A percentile compares a stretch with the other conserved stretches of the same genome.
phyloP scores from a whole-genome alignment of 108 stramenopile species.

The Stephanodiscus minutulus region DNA sequence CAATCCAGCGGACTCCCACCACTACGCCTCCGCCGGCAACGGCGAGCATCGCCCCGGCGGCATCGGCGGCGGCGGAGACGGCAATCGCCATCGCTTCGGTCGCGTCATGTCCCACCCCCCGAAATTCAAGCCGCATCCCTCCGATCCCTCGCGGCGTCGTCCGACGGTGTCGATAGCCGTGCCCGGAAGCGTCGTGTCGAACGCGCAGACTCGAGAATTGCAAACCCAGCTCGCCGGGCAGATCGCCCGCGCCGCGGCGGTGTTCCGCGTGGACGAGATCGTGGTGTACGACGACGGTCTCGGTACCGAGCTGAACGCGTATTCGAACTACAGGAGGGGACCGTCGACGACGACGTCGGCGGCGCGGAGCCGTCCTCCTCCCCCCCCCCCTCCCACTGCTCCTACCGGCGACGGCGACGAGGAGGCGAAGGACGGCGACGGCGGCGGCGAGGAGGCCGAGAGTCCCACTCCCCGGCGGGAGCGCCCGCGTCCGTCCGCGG shows the following conservation, averaged over 20 bases:
- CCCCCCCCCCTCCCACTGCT: not conserved
- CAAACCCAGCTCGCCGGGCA: constrained; percentile 92
- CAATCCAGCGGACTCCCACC: too few species aligned
- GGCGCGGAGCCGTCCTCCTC: too few species aligned
- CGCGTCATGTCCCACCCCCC: constrained; percentile 85
- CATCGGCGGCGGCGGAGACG: not conserved
- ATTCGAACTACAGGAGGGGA: constrained; percentile 40
- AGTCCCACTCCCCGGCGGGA: not conserved
- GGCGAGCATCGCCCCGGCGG: constrained; percentile 10
- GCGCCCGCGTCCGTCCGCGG: constrained; percentile 53
- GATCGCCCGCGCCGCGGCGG: constrained; percentile 93
- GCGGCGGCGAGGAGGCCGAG: constrained; percentile 8
- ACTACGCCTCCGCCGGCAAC: not conserved
- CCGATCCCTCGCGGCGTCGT: constrained; percentile 43
- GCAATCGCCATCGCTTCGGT: constrained; percentile 72
- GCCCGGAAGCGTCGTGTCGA: constrained; percentile 91
- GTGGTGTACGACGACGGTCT: constrained; percentile 94
- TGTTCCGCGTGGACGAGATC: constrained; percentile 97
- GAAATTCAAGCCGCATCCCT: constrained; percentile 54
- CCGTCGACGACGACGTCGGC: constrained; percentile 2
- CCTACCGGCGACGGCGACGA: constrained; percentile 8
- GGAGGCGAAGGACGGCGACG: constrained; percentile 3
- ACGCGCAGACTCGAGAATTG: constrained; percentile 92
- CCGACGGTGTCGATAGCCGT: constrained; percentile 94
- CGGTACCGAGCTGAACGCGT: constrained; percentile 36